These are phyloP conservation scores for Raddia distichophylla DNA, from an alignment of 176 grass and related monocot genomes.

Conservation along the genomic window DNA sequence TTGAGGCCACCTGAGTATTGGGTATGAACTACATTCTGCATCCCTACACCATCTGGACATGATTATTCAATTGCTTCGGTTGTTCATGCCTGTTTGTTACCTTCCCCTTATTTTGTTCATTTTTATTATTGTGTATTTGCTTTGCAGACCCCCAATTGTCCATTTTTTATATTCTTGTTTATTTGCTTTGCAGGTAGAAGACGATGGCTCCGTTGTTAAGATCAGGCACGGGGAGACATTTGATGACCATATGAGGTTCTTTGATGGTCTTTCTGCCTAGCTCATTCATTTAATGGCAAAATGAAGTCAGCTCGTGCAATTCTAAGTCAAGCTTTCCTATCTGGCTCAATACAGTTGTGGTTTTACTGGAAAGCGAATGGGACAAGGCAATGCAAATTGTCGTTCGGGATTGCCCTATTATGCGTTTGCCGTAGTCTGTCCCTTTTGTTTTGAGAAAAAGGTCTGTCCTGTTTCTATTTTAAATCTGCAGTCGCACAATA, in stretches of 20 bases:
- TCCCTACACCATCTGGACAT: not conserved
- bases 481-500: not conserved
- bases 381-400: not conserved
- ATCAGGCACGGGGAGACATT: constrained; percentile 86
- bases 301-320: not conserved
- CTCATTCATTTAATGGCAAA: not conserved
- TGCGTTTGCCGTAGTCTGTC: not conserved
- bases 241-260: constrained; percentile 85
- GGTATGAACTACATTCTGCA: constrained; percentile 46
- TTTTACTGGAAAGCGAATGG: not conserved
- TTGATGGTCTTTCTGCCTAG: constrained; percentile 70
- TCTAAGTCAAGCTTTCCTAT: not conserved
- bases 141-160: constrained; percentile 20
- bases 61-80: not conserved
- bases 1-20: constrained; percentile 91
- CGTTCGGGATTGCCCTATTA: not conserved
- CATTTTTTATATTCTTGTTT: not conserved
- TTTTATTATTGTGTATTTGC: not conserved
- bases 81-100: not conserved
- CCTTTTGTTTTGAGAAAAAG: not conserved
- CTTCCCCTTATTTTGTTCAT: not conserved
- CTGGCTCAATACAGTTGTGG: not conserved
- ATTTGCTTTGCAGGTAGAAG: constrained; percentile 53
- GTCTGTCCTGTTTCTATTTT: too few species aligned
- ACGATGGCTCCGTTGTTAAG: constrained; percentile 65